Base-by-base conservation (phyloP, 225 moss, liverwort and hornwort genomes). In the Climacium dendroides region DNA sequence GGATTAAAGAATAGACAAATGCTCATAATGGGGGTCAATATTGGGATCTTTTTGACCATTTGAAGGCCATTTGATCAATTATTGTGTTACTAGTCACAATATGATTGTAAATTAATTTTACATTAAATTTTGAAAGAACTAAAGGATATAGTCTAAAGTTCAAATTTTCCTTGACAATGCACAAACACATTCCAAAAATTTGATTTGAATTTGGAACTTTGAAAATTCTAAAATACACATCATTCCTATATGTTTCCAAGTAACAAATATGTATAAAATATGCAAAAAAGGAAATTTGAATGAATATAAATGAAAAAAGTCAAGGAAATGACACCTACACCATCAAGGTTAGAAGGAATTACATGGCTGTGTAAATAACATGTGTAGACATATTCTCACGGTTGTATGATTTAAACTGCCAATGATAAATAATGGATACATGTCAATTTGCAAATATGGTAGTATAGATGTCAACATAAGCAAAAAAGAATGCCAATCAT, bases 11-110 rank as follows among this genome's bases (percentile, higher is more conserved):
- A 6, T 60, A 28, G 60, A 26, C 28, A 60, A 60, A 13, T 60
- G 60, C 0, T 4, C 1, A 4, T 57, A 57, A 57, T 57, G 4
- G 10, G 10, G 57, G 23, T 7, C 6, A 0, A 0, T 26, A 13
- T 13, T 28, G n/a, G n/a, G n/a, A n/a, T n/a, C n/a, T n/a, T n/a
- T n/a, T n/a, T n/a, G n/a, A n/a, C n/a, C n/a, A n/a, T n/a, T n/a
- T n/a, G n/a, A n/a, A n/a, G n/a, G 2, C 15, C 10, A 32, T 4
- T 4, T 61, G 7, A 14, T 4, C 7, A 61, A 13, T 17, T 63
- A 17, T 64, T 17, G 8, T 15, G 5, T 18, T 19, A 19, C 3
- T 65, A 2, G 10, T 65, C 19, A 19, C 3, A 3, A 35, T 35
- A 6, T 10, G 19, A 3, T 35, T 19, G 10, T 65, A 65, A 9